Evolutionary conservation across 1,284 basidiomycete species (phyloP).

Genomic region (Ustilago hordei): DNA sequence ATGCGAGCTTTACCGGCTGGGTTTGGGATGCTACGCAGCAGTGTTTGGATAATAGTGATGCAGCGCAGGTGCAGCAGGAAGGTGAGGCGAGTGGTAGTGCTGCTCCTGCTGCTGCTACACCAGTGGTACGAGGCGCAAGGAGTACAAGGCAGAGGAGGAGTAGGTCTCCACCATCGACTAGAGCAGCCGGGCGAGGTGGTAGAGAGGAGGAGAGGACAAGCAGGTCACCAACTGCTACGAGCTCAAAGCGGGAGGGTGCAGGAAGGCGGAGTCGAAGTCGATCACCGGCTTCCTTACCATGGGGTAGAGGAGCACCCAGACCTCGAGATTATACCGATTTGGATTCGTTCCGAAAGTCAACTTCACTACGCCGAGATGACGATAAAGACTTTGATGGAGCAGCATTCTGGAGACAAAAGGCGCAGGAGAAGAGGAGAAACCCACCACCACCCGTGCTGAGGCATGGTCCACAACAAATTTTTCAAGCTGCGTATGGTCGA

Average conservation of each 20-base stretch:
- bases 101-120: slow-evolving; percentile 2
- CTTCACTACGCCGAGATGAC: neutral
- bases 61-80: neutral
- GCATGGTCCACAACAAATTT: slow-evolving; percentile 19
- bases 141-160: slow-evolving; percentile 8
- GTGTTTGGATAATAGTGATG: neutral
- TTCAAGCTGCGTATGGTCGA: slow-evolving; percentile 18
- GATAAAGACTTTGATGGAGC: slow-evolving; percentile 29
- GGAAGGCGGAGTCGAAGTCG: neutral
- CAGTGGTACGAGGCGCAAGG: neutral
- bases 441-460: slow-evolving; percentile 21
- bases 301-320: neutral
- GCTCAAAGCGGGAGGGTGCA: neutral
- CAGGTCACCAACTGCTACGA: neutral
- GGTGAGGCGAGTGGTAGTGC: neutral
- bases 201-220: slow-evolving; percentile 1
- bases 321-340: slow-evolving; percentile 18
- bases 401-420: slow-evolving; percentile 29
- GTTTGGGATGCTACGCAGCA: slow-evolving; percentile 55
- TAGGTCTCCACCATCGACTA: neutral
- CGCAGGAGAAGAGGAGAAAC: slow-evolving; percentile 29
- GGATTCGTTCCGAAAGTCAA: slow-evolving; percentile 18
- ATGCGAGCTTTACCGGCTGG: slow-evolving; percentile 54
- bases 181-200: slow-evolving; percentile 1
- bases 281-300: slow-evolving; percentile 5